phyloP scores from a whole-genome alignment of 2,329 filamentous ascomycete species.

The Trichoderma atrobrunneum region DNA sequence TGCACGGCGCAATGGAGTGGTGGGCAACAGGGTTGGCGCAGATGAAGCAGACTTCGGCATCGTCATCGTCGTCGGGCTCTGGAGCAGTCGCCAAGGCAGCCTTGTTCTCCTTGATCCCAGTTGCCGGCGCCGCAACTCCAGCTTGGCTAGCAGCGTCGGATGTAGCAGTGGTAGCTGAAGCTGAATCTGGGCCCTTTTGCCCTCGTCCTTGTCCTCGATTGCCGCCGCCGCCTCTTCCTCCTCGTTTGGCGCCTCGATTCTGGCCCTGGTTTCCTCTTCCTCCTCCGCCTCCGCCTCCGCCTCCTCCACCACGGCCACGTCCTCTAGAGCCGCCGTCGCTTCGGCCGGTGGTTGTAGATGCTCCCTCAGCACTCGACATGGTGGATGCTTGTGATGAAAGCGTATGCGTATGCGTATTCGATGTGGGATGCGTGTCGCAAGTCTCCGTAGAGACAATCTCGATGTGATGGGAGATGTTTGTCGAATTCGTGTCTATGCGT shows the following conservation, averaged over 20 bases:
- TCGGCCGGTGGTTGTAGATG: slow-evolving; percentile 23
- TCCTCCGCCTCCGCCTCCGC: slow-evolving; percentile 37
- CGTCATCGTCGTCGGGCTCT: slow-evolving; percentile 49
- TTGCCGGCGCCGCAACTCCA: not conserved
- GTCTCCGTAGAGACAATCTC: not conserved
- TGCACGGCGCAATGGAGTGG: slow-evolving; percentile 87
- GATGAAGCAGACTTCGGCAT: slow-evolving; percentile 92
- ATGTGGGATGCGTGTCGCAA: not conserved
- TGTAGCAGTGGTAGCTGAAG: slow-evolving; percentile 27
- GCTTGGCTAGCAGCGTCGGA: slow-evolving; percentile 25
- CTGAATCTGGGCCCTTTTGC: slow-evolving; percentile 24
- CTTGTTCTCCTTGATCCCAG: slow-evolving; percentile 26
- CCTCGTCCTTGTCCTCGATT: slow-evolving; percentile 34
- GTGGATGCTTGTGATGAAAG: not conserved
- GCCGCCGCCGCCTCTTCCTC: slow-evolving; percentile 30
- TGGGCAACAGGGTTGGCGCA: slow-evolving; percentile 89
- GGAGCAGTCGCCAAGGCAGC: slow-evolving; percentile 29
- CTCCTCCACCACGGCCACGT: slow-evolving; percentile 44
- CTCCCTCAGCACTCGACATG: slow-evolving; percentile 9
- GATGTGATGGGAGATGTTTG: not conserved
- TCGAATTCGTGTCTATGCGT: not conserved
- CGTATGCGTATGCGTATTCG: not conserved
- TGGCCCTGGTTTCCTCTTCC: slow-evolving; percentile 34
- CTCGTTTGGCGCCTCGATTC: slow-evolving; percentile 30
- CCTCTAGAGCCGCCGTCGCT: slow-evolving; percentile 37